These are phyloP conservation scores for Polytolypa hystricis DNA, from an alignment of 2,329 filamentous ascomycete species.

Conservation along the genomic window DNA sequence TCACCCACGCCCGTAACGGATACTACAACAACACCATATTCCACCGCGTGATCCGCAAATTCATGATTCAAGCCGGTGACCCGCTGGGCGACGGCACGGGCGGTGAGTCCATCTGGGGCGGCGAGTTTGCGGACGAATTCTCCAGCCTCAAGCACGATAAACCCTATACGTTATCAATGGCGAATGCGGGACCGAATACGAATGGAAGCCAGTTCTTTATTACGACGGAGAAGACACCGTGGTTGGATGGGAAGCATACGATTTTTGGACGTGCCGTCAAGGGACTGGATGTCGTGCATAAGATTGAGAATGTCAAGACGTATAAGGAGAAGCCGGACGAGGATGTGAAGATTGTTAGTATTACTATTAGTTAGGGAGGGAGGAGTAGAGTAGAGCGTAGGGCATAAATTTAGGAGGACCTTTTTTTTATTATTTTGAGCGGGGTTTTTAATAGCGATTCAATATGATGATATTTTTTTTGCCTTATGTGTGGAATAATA, in stretches of 20 bases:
- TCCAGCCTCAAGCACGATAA: conserved; percentile 86
- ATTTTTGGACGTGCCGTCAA: conserved; percentile 86
- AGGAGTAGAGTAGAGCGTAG: too few relatives aligned
- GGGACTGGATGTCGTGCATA: conserved; percentile 87
- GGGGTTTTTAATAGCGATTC: too few relatives aligned
- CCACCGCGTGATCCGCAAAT: conserved; percentile 92
- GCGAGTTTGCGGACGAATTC: conserved; percentile 87
- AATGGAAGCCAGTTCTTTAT: conserved; percentile 98
- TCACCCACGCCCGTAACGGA: conserved; percentile 74
- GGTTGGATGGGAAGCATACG: conserved; percentile 93
- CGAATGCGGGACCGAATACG: conserved; percentile 88
- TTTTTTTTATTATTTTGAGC: too few relatives aligned
- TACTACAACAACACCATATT: conserved; percentile 99
- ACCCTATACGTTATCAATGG: conserved; percentile 94
- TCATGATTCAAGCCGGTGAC: conserved; percentile 89
- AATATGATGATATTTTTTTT: too few relatives aligned
- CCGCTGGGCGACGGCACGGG: conserved; percentile 81
- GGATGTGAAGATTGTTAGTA: conserved; percentile 94
- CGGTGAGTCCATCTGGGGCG: conserved; percentile 87
- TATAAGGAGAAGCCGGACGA: conserved; percentile 90
- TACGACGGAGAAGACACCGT: conserved; percentile 92
- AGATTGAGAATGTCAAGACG: conserved; percentile 83
- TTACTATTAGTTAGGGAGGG: conserved; percentile 35
- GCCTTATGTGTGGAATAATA: too few relatives aligned
- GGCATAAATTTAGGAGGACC: too few relatives aligned